Base-by-base conservation (phyloP, 768 basidiomycete genomes). In the Trichaptum fuscoviolaceum region DNA sequence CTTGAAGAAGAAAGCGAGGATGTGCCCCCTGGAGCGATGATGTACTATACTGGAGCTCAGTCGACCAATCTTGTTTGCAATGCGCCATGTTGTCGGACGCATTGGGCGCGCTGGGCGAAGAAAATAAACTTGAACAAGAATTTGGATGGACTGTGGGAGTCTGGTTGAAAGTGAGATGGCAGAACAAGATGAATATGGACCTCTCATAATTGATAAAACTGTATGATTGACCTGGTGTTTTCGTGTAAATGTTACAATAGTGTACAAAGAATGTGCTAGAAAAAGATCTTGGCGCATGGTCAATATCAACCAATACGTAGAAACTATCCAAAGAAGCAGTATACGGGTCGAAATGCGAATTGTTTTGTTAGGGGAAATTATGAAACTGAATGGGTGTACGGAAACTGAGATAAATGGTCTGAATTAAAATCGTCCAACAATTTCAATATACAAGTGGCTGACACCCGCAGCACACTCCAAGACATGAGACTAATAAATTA, bases 381-480 rank as follows among this genome's bases (percentile, higher is more conserved):
- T 30, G 10, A 20, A 52, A 52, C 12, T 52, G 20, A 15, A 52
- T 12, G 15, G 42, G 2, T 12, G 20, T 6, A 52, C 15, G 42
- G 42, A 52, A 52, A 52, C 3, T 52, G 42, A 5, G 42, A 52
- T 12, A 52, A 20, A 52, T 52, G 42, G 42, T 52, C 42, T 52
- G 42, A 52, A 52, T 52, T 52, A 52, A 52, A 52, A 52, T 52
- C 20, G 42, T 52, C 42, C 42, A 52, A 52, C 42, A 52, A 52
- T 52, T 52, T 52, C 42, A 52, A 15, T 52, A 52, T 52, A 52
- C 42, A 52, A 52, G 42, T 52, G 42, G 42, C 42, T 52, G 42
- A 52, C 42, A 52, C 42, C 42, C 20, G 42, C 42, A 52, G 42
- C 42, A 52, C 42, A 52, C 42, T 52, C 12, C 42, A 52, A 52